Base-by-base conservation (phyloP, 345 rosid species). In the Pistacia vera region DNA sequence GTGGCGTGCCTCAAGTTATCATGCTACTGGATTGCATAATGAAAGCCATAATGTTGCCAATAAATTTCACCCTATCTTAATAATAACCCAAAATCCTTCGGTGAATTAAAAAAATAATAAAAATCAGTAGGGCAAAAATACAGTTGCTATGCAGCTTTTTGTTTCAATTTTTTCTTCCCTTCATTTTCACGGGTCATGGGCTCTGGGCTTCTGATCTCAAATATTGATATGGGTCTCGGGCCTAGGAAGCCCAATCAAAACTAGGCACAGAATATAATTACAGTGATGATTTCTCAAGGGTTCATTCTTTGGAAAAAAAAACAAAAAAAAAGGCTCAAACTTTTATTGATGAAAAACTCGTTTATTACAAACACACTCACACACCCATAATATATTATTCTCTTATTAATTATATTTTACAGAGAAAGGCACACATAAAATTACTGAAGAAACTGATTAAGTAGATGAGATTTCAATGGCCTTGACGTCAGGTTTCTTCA, bases 381-480 rank as follows among this genome's bases (percentile, higher is more conserved):
- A 67, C 71, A 13, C 25, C 54, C 8, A 7, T 46, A 20, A 12
- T 49, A 66, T 17, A 22, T 2, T 5, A 18, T 41, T 10, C 55
- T 44, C 55, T 66, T 59, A 4, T 30, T 30, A 11, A 14, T 3
- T 12, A 30, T 13, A 61, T 12, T 25, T 49, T 3, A 52, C 56
- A 52, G 17, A 13, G 56, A 52, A 52, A 52, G 56, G 18, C 38
- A 28, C 28, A 22, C 17, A 10, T 10, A 9, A 10, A 12, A 22
- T 28, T 62, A 12, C 0, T 22, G 16, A 66, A 66, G 18, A 48
- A 12, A 25, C 2, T 61, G 33, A 13, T 49, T 68, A 68, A 49
- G 38, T 36, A 1, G 71, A 68, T 75, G 71, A 68, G 75, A 87
- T 81, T 6, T 83, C 78, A 65, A 85, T 76, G 63, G 84, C 58